Evolutionary conservation across 345 rosid genomes (phyloP).

Genomic region (Salix exigua): DNA sequence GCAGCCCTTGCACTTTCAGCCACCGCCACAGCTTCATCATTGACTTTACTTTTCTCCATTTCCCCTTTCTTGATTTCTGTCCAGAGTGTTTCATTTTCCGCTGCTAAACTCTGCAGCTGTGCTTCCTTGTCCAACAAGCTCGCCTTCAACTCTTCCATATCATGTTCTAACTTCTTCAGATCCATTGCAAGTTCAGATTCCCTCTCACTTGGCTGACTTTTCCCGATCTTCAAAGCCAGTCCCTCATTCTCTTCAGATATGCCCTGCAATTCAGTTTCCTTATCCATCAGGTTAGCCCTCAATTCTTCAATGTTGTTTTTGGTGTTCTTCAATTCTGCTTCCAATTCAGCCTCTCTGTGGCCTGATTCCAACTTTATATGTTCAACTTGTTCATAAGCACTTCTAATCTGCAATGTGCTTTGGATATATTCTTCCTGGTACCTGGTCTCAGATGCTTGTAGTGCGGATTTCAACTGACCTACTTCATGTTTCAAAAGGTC

Average conservation of each 20-base stretch:
- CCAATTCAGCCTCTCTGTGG: constrained; percentile 56
- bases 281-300: constrained; percentile 77
- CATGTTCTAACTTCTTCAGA: constrained; percentile 45
- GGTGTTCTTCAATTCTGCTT: constrained; percentile 46
- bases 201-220: constrained; percentile 23
- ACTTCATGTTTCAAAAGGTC: constrained; percentile 52
- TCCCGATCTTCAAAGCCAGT: constrained; percentile 42
- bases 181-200: constrained; percentile 34
- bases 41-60: constrained; percentile 37
- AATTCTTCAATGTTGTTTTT: constrained; percentile 57
- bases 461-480: constrained; percentile 43
- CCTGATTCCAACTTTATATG: constrained; percentile 37
- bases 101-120: constrained; percentile 40
- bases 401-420: constrained; percentile 69
- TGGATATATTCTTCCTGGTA: constrained; percentile 61
- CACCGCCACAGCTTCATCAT: constrained; percentile 29
- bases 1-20: constrained; percentile 43
- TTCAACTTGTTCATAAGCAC: constrained; percentile 70
- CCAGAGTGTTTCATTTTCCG: constrained; percentile 51
- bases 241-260: constrained; percentile 74
- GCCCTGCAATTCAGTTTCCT: constrained; percentile 76
- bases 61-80: constrained; percentile 41
- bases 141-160: constrained; percentile 42
- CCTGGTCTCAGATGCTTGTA: constrained; percentile 48
- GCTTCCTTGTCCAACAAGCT: constrained; percentile 50